These are phyloP conservation scores for Botryotinia convoluta DNA, from an alignment of 2,329 filamentous ascomycete genomes.

Conservation along the genomic window DNA sequence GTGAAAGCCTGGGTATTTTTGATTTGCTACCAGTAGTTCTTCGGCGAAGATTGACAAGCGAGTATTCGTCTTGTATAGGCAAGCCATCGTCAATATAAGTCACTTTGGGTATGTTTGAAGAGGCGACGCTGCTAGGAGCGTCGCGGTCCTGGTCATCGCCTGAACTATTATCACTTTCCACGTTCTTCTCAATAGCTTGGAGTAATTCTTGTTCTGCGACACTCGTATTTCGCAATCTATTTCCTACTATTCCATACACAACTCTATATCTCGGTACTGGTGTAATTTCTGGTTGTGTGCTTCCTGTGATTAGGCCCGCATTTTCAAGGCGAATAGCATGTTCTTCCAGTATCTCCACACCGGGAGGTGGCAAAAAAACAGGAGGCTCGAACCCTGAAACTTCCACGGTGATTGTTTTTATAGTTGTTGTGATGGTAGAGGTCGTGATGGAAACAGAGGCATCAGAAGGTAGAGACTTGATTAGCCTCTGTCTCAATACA, in stretches of 20 bases:
- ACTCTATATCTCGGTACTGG: conserved; percentile 47
- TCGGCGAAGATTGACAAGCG: too few species aligned
- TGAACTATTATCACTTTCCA: conserved; percentile 23
- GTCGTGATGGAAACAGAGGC: conserved; percentile 60
- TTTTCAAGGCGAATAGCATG: conserved; percentile 33
- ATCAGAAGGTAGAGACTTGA: conserved; percentile 53
- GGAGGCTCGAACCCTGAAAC: conserved; percentile 53
- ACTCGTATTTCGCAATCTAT: conserved; percentile 46
- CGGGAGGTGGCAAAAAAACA: conserved; percentile 53
- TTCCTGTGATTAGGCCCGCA: conserved; percentile 25
- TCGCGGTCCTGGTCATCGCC: background rate
- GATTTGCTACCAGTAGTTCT: background rate
- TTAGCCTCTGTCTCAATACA: conserved; percentile 52
- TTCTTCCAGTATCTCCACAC: conserved; percentile 58
- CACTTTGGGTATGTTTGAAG: background rate
- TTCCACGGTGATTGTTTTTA: conserved; percentile 63
- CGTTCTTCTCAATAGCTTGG: conserved; percentile 30
- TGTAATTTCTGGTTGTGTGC: conserved; percentile 24
- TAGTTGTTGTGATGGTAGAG: conserved; percentile 56
- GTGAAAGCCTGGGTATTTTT: conserved; percentile 15
- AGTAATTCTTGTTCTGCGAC: conserved; percentile 36
- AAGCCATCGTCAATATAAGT: background rate
- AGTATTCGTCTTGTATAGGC: background rate
- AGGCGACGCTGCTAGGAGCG: background rate
- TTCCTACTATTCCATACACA: conserved; percentile 58